Evolutionary conservation across 2,329 filamentous ascomycete species (phyloP).

Genomic region (Penicillium sp.): DNA sequence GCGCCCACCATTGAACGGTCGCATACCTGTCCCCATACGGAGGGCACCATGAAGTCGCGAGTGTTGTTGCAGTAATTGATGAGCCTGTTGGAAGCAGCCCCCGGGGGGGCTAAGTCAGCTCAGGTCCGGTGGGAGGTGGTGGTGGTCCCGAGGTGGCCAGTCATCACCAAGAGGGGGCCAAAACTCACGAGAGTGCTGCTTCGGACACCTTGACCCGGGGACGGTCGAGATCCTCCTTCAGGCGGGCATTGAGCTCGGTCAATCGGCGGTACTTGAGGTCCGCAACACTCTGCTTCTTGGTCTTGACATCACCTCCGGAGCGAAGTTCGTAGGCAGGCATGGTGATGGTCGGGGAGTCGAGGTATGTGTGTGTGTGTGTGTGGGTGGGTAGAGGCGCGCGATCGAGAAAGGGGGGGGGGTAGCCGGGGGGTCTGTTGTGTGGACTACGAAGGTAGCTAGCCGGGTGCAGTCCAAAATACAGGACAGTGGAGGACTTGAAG

Average conservation of each 20-base stretch:
- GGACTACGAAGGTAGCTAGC: conserved; percentile 8
- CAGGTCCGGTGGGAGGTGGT: conserved; percentile 10
- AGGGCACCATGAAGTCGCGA: conserved; percentile 98
- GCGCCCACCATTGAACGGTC: conserved; percentile 16
- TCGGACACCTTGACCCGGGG: conserved; percentile 95
- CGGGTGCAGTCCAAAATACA: conserved; percentile 4
- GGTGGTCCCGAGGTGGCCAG: neutral
- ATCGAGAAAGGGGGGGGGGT: conserved; percentile 20
- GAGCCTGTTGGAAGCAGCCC: conserved; percentile 61
- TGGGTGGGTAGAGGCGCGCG: conserved; percentile 14
- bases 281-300: conserved; percentile 99
- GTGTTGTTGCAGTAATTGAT: conserved; percentile 98
- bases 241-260: conserved; percentile 93
- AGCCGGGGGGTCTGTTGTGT: conserved; percentile 9
- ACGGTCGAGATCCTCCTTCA: conserved; percentile 93
- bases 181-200: conserved; percentile 76
- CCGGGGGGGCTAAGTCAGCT: neutral
- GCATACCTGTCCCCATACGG: conserved; percentile 81
- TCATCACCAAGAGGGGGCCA: conserved; percentile 12
- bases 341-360: conserved; percentile 26
- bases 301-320: conserved; percentile 68
- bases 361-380: conserved; percentile 2
- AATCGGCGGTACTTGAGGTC: conserved; percentile 95
- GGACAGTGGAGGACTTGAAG: conserved; percentile 4
- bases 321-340: conserved; percentile 69